Evolutionary conservation across 139 green algal species (phyloP).

Genomic region (Monoraphidium neglectum): DNA sequence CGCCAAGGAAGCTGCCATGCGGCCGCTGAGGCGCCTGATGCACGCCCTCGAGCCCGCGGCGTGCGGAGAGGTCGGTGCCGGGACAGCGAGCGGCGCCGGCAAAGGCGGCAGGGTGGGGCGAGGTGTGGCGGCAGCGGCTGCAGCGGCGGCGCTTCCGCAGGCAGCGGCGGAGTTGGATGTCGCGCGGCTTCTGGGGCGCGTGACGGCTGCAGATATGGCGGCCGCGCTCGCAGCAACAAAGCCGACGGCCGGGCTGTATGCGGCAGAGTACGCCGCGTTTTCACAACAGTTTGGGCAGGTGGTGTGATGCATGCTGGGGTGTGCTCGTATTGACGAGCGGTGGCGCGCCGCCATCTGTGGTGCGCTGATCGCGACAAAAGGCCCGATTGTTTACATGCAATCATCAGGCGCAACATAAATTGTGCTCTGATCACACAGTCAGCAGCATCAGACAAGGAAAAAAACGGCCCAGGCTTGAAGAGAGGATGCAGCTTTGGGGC

Average conservation of each 20-base stretch:
- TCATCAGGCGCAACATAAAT: too few species aligned
- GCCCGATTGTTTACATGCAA: too few species aligned
- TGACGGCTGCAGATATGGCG: constrained; percentile 52
- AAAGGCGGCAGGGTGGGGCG: not conserved
- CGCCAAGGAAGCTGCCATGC: constrained; percentile 69
- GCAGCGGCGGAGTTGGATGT: not conserved
- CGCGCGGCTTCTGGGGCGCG: constrained; percentile 42
- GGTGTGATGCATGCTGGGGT: too few species aligned
- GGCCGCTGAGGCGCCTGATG: constrained; percentile 59
- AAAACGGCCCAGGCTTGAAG: too few species aligned
- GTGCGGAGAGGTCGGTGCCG: not conserved
- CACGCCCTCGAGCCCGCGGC: constrained; percentile 40
- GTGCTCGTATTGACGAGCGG: too few species aligned
- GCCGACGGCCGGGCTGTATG: constrained; percentile 41
- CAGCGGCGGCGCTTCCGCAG: not conserved
- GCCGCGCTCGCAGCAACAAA: constrained; percentile 53
- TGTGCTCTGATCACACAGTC: too few species aligned
- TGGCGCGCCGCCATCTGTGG: too few species aligned
- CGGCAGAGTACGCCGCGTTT: constrained; percentile 49
- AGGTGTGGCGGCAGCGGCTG: not conserved
- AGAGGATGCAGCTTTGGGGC: too few species aligned
- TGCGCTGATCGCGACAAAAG: too few species aligned
- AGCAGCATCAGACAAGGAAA: too few species aligned
- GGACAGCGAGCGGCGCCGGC: not conserved
- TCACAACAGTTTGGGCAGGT: constrained; percentile 46